Percentiles rank a stretch among this genome's conserved stretches.
Evolutionary conservation across 1,284 basidiomycete species (phyloP).

Genomic region (Dichomitus squalens): DNA sequence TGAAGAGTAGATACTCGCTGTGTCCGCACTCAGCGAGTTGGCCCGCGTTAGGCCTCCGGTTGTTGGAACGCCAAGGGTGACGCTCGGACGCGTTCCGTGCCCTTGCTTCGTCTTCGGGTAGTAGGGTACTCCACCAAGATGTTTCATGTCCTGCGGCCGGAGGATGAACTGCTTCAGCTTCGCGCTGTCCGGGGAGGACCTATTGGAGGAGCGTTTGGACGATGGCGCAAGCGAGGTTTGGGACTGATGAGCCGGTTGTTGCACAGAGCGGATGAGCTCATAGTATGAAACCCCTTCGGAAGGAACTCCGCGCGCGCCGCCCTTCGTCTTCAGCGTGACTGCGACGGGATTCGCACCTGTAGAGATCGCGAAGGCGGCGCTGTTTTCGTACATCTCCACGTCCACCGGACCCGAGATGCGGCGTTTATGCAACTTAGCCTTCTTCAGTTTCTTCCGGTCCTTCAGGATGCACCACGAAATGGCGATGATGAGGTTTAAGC

Average conservation of each 20-base stretch:
- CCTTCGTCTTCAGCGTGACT: background rate
- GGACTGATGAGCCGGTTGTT: conserved; percentile 2
- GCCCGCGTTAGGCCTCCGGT: conserved; percentile 13
- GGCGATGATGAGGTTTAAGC: conserved; percentile 26
- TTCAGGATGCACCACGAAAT: conserved; percentile 23
- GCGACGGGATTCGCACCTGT: conserved; percentile 6
- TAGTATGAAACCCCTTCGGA: conserved; percentile 16
- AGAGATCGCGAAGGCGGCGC: conserved; percentile 12
- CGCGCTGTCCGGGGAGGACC: conserved; percentile 13
- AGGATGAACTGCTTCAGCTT: conserved; percentile 15
- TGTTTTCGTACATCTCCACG: conserved; percentile 20
- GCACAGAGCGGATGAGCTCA: conserved; percentile 19
- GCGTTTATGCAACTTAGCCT: conserved; percentile 9
- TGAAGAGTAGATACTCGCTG: conserved; percentile 42
- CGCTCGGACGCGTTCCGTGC: conserved; percentile 10
- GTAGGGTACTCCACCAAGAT: conserved; percentile 13
- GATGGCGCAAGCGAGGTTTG: background rate
- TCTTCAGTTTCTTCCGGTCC: conserved; percentile 9
- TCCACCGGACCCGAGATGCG: conserved; percentile 13
- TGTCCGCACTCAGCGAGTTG: conserved; percentile 30
- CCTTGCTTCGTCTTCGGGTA: conserved; percentile 16
- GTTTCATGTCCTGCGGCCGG: conserved; percentile 19
- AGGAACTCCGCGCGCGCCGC: background rate
- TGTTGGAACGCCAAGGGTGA: conserved; percentile 4
- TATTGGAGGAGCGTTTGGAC: conserved; percentile 10